Evolutionary conservation across 1,139 yeast genomes (phyloP), one percentile per base, ranked within the genome.

Genomic region (Spencermartinsiella ligniputridi): DNA sequence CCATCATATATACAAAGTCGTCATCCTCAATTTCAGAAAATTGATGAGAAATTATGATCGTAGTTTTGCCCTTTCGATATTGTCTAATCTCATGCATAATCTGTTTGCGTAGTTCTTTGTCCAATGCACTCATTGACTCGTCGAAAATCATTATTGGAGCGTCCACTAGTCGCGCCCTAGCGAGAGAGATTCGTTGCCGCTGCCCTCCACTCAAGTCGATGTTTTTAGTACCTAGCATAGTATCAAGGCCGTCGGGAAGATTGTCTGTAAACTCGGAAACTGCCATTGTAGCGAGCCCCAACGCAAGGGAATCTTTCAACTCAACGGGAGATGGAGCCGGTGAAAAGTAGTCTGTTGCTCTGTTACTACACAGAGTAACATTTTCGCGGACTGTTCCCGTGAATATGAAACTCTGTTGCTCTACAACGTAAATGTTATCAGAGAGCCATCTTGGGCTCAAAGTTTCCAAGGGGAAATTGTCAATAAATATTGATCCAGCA

Each of bases 181-280:
- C 96, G 22, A 92, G 60, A 0, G 92, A 83, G 3, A 92, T 69
- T 47, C 90, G 68, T 63, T 92, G 98, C 45, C 74, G 76, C 61
- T 92, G 96, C 0, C 98, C 98, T 3, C 97, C 97, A 52, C 96
- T 88, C n/a, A 92, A 67, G 1, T 69, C 60, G 15, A 69, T 52
- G 2, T 78, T 76, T 2, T 68, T 67, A 0, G 64, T 60, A 0
- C 81, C 78, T 2, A 85, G 55, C 1, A 61, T 51, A 0, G 87
- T 75, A 21, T 82, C 71, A 2, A 78, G 43, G 0, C 89, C 88
- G 8, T 75, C 63, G 0, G 82, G 75, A 2, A 83, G 57, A 27
- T 60, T 63, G 3, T 59, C 54, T 1, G 83, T 59, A 3, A 83
- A 62, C 1, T 74, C 72, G 8, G 32, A 27, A 8, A 27, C 15